Evolutionary conservation across 2,329 filamentous ascomycete genomes (phyloP).

Genomic region (Stylonectria norvegica): DNA sequence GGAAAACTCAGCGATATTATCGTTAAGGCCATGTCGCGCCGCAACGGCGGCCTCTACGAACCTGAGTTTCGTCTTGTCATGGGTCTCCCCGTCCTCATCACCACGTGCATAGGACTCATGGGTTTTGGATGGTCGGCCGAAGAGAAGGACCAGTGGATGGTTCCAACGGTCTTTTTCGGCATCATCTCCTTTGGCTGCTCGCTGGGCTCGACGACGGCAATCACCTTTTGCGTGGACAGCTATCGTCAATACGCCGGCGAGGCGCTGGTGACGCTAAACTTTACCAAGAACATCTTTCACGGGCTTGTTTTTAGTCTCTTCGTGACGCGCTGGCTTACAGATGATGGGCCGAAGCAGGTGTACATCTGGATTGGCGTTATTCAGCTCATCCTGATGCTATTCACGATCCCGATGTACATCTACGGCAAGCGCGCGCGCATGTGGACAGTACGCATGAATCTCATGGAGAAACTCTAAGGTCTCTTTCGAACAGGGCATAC

Average conservation of each 20-base stretch:
- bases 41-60: constrained; percentile 92
- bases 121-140: constrained; percentile 93
- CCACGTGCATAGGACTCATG: constrained; percentile 83
- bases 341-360: constrained; percentile 70
- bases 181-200: constrained; percentile 89
- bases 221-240: constrained; percentile 91
- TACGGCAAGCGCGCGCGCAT: constrained; percentile 87
- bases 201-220: constrained; percentile 82
- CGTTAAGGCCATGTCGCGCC: constrained; percentile 74
- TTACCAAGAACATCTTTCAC: constrained; percentile 90
- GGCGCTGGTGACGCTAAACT: constrained; percentile 89
- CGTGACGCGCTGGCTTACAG: constrained; percentile 77
- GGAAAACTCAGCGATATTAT: constrained; percentile 84
- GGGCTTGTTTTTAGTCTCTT: constrained; percentile 87
- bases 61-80: constrained; percentile 91
- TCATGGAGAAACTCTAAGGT: constrained; percentile 71
- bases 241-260: constrained; percentile 93
- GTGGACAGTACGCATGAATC: constrained; percentile 85
- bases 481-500: too few relatives aligned
- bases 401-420: constrained; percentile 88
- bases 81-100: constrained; percentile 73
- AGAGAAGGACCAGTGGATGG: constrained; percentile 75
- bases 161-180: constrained; percentile 91
- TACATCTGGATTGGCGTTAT: constrained; percentile 84
- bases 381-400: constrained; percentile 70